Base-by-base conservation (phyloP, 345 rosid species). In the Salix viminalis region DNA sequence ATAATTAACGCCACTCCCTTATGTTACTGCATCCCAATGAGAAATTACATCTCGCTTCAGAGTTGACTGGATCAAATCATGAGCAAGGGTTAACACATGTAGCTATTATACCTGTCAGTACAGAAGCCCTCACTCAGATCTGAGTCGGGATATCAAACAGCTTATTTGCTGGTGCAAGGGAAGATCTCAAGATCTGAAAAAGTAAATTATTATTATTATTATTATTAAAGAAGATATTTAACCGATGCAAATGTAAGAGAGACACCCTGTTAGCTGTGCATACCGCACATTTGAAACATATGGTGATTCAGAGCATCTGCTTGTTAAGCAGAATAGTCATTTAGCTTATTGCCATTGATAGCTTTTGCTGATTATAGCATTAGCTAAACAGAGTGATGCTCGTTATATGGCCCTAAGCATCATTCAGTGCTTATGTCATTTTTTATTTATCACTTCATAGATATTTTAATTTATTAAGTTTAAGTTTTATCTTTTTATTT, bases 91-190 rank as follows among this genome's bases (percentile, higher is more conserved):
- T 41, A 67, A 41, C 4, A 15, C 74, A 71, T 39, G 14, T 54
- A 42, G 30, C 60, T 12, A 72, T 77, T 12, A 74, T 79, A 95
- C 99, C 95, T 78, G 98, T 85, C 79, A 96, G 82, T 80, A 92
- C 91, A 75, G 97, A 91, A 96, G 86, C 78, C 92, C 97, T 97
- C 78, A 92, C 97, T 97, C 98, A 94, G 66, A 92, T 90, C 87
- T 96, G 99, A 79, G 98, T 92, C 12, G 99, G 97, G 71, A 96
- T 81, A 85, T 94, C 98, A 72, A 79, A 87, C 74, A 94, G 95
- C 82, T 94, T 94, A 87, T 92, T 94, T 52, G 98, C 94, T 80
- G 94, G 80, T 21, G 99, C 90, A 70, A 94, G 97, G 36, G 97
- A 83, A 73, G 98, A 96, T 82, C 97, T 90, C 80, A 96, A 83